Conservation (phyloP, 495 filamentous ascomycete species). For the Jackrogersella multiformis region DNA sequence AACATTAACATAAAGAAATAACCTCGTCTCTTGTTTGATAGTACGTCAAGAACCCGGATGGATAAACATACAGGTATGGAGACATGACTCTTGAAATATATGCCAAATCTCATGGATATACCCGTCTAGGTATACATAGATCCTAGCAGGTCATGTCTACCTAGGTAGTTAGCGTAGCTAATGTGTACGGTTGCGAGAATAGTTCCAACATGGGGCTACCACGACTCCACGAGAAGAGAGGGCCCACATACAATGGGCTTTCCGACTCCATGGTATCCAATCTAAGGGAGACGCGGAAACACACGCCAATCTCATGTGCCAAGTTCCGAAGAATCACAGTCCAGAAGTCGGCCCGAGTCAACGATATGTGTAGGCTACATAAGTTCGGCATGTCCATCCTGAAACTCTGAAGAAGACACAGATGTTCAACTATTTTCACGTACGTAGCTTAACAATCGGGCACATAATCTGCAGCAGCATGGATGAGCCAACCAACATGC, state of each 20-base stretch:
- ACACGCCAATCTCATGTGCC: neutral
- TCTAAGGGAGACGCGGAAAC: neutral
- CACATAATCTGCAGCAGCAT: neutral
- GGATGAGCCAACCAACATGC: constrained; percentile 9
- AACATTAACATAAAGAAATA: neutral
- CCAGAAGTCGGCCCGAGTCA: constrained; percentile 6
- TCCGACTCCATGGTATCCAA: constrained; percentile 8
- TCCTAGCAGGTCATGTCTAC: neutral
- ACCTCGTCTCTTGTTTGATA: neutral
- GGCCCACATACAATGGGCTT: neutral
- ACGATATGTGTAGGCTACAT: neutral
- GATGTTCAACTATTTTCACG: neutral
- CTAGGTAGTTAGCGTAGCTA: neutral
- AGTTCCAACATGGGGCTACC: neutral
- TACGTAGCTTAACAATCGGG: neutral
- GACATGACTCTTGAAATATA: neutral
- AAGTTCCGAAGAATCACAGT: neutral
- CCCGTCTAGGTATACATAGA: neutral
- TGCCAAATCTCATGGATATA: neutral
- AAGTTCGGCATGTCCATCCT: neutral
- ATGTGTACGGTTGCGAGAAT: neutral
- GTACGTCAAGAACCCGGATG: neutral
- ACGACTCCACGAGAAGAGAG: neutral
- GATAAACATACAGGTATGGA: neutral
- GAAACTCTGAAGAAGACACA: neutral